These are phyloP conservation scores for Amphicarpaea edgeworthii DNA, from an alignment of 306 rosid species.

Conservation along the genomic window DNA sequence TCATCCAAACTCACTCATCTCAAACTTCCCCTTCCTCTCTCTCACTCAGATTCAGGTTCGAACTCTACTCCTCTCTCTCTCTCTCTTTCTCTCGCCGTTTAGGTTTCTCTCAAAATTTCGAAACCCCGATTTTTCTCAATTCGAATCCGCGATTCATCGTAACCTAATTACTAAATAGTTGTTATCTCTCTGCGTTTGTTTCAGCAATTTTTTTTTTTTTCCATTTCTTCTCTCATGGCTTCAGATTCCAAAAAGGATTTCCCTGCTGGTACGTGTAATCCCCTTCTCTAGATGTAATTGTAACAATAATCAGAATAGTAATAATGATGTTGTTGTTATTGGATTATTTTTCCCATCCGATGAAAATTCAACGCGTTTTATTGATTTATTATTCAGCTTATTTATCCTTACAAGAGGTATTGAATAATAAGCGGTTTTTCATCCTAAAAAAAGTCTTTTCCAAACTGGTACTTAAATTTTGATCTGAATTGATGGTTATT, in stretches of 20 bases:
- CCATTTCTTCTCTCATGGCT: slow-evolving; percentile 66
- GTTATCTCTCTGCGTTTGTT: slow-evolving; percentile 9
- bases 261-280: slow-evolving; percentile 61
- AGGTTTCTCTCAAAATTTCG: not conserved
- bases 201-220: slow-evolving; percentile 47
- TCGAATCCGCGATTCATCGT: not conserved
- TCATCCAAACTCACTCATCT: not conserved
- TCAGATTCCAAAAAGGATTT: slow-evolving; percentile 67
- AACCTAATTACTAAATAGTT: slow-evolving; percentile 8
- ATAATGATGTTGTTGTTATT: not conserved
- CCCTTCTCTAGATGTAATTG: not conserved
- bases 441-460: not conserved
- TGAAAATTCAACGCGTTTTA: not conserved
- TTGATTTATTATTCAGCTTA: not conserved
- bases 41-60: slow-evolving; percentile 39
- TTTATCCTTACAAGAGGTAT: not conserved
- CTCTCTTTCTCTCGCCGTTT: not conserved
- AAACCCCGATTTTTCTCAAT: not conserved
- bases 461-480: not conserved
- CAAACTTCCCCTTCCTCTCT: not conserved
- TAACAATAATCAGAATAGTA: not conserved
- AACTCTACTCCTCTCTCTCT: not conserved
- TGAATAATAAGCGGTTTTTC: not conserved
- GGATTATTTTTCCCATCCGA: not conserved
- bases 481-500: slow-evolving; percentile 20